Conservation (phyloP, 2,329 filamentous ascomycete genomes). For the Dactylellina haptotyla region DNA sequence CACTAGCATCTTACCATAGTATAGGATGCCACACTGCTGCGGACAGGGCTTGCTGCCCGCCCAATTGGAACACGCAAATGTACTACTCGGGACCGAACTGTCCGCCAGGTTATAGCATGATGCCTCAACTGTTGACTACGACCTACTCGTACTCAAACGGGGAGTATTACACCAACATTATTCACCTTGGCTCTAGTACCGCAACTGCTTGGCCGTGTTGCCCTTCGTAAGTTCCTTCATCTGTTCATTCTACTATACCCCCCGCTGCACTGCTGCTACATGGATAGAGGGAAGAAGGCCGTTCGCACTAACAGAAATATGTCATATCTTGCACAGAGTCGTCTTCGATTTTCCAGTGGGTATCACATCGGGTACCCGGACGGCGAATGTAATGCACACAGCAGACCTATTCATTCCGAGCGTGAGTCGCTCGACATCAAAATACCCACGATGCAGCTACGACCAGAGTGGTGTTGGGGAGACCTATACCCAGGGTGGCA, state of each 20-base stretch:
- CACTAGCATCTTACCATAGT: conserved; percentile 10
- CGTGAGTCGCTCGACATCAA: neutral
- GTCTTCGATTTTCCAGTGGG: neutral
- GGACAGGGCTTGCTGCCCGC: conserved; percentile 4
- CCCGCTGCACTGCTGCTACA: too few species aligned
- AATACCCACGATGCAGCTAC: conserved; percentile 1
- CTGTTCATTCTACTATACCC: neutral
- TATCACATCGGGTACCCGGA: neutral
- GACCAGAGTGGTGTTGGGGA: conserved; percentile 1
- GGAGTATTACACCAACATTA: neutral
- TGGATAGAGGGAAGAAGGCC: neutral
- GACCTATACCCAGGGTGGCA: neutral
- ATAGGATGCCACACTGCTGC: conserved; percentile 5
- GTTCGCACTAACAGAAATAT: neutral
- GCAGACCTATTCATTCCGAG: neutral
- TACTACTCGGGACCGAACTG: conserved; percentile 19
- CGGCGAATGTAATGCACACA: neutral
- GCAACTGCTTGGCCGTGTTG: conserved; percentile 8
- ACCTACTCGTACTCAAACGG: neutral
- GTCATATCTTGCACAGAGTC: neutral
- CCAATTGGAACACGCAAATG: neutral
- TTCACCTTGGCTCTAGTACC: conserved; percentile 1
- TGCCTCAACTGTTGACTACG: neutral
- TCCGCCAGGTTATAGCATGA: conserved; percentile 18
- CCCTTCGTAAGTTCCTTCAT: conserved; percentile 9